Conservation (phyloP, 1,284 basidiomycete genomes). For the Mrakiaceae sp. region DNA sequence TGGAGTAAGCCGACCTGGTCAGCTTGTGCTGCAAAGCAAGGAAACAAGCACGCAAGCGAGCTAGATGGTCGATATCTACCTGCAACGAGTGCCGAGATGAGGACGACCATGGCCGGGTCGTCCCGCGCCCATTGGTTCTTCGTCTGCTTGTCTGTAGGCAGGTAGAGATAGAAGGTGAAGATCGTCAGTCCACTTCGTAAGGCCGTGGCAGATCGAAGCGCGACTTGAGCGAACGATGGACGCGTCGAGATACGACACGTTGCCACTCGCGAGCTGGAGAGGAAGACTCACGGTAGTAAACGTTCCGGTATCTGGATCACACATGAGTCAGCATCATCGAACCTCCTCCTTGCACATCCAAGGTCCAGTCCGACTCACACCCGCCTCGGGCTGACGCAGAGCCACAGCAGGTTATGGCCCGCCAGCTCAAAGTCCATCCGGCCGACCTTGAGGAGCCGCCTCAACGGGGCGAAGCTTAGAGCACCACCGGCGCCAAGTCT, state of each 20-base stretch:
- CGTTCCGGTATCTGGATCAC: slow-evolving; percentile 60
- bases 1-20: not conserved
- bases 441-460: slow-evolving; percentile 8
- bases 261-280: slow-evolving; percentile 7
- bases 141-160: slow-evolving; percentile 52
- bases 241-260: not conserved
- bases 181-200: too few relatives aligned
- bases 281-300: slow-evolving; percentile 82
- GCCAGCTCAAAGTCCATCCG: slow-evolving; percentile 73
- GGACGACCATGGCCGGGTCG: slow-evolving; percentile 81
- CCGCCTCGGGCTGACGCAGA: slow-evolving; percentile 77
- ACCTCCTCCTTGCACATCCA: too few relatives aligned
- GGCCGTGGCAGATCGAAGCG: not conserved
- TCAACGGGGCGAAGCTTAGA: not conserved
- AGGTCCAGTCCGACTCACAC: slow-evolving; percentile 49
- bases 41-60: not conserved
- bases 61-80: slow-evolving; percentile 40
- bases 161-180: not conserved
- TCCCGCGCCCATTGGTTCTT: slow-evolving; percentile 96
- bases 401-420: slow-evolving; percentile 82
- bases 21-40: not conserved
- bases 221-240: slow-evolving; percentile 1
- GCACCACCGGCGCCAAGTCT: not conserved
- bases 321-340: not conserved
- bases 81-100: slow-evolving; percentile 62